Evolutionary conservation across 164 flowering plant species (phyloP).

Genomic region (Vitis labrusca): DNA sequence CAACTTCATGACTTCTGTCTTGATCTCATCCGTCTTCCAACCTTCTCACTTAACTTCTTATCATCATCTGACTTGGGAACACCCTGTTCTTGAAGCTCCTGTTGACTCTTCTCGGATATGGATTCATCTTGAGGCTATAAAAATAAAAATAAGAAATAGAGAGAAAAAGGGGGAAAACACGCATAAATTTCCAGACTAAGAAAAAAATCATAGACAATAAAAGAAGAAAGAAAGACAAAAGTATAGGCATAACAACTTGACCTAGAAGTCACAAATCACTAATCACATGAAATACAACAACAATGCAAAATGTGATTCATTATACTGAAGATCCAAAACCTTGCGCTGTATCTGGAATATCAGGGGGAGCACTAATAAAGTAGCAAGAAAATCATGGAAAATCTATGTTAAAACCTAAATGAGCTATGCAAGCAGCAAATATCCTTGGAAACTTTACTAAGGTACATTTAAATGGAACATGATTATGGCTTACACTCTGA

Average conservation of each 20-base stretch:
- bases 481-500: too few relatives aligned
- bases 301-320: too few relatives aligned
- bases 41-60: background rate
- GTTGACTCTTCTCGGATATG: slow-evolving; percentile 1
- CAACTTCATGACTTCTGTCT: slow-evolving; percentile 7
- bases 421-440: too few relatives aligned
- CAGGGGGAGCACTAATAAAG: too few relatives aligned
- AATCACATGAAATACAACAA: too few relatives aligned
- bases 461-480: too few relatives aligned
- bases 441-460: too few relatives aligned
- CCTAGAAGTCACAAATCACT: too few relatives aligned
- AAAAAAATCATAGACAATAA: background rate
- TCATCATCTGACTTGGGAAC: background rate
- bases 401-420: too few relatives aligned
- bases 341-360: too few relatives aligned
- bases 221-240: background rate
- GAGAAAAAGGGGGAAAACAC: background rate
- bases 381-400: too few relatives aligned
- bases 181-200: background rate
- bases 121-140: slow-evolving; percentile 5
- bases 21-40: slow-evolving; percentile 4
- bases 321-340: too few relatives aligned
- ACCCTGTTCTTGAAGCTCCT: background rate
- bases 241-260: background rate
- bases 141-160: background rate